Evolutionary conservation across 345 rosid species (phyloP).

Genomic region (Aquilaria malaccensis): DNA sequence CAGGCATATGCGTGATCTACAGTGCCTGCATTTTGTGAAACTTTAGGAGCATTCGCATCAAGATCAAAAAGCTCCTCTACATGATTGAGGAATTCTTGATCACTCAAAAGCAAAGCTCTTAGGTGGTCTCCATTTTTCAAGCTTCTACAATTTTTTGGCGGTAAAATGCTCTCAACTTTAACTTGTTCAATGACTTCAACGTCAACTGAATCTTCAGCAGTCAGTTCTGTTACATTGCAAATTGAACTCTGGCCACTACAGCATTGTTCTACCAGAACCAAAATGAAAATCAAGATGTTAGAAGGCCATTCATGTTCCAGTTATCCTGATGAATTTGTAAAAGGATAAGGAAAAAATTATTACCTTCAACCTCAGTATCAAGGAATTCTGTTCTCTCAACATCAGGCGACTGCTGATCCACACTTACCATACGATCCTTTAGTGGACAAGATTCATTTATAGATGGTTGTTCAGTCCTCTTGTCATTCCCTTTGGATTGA

Average conservation of each 20-base stretch:
- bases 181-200: conserved; percentile 9
- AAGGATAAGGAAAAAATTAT: not conserved
- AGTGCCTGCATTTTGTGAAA: conserved; percentile 9
- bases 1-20: conserved; percentile 12
- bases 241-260: conserved; percentile 25
- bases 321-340: not conserved
- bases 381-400: conserved; percentile 26
- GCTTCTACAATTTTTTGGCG: conserved; percentile 9
- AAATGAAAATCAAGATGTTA: not conserved
- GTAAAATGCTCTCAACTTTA: conserved; percentile 1
- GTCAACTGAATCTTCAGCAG: conserved; percentile 12
- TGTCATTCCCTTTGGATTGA: conserved; percentile 29
- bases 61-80: conserved; percentile 46
- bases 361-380: conserved; percentile 47
- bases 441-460: conserved; percentile 14
- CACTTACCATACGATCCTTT: conserved; percentile 9
- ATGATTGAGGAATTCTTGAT: conserved; percentile 36
- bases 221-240: conserved; percentile 11
- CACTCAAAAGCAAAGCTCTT: conserved; percentile 39
- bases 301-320: not conserved
- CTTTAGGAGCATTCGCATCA: conserved; percentile 13
- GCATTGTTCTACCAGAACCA: conserved; percentile 23
- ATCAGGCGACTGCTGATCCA: conserved; percentile 19
- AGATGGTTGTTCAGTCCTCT: conserved; percentile 15
- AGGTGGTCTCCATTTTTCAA: conserved; percentile 16